Conservation (phyloP, 2,329 filamentous ascomycete species). For the Ophiostoma piceae region DNA sequence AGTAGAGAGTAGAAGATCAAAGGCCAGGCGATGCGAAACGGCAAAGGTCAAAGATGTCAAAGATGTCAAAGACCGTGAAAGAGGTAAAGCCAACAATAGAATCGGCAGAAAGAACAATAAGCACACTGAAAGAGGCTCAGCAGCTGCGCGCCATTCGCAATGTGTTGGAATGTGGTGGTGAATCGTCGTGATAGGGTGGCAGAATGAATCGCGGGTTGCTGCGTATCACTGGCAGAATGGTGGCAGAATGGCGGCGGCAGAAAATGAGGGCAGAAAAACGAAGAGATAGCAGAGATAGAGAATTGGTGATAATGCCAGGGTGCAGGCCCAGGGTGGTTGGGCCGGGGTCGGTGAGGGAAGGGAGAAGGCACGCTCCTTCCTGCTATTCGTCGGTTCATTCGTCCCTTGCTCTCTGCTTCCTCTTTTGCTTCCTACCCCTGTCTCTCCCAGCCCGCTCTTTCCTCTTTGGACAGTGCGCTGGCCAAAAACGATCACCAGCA, state of each 20-base stretch:
- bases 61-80: neutral
- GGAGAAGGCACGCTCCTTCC: neutral
- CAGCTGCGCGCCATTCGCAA: neutral
- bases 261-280: slow-evolving; percentile 7
- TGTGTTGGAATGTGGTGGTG: neutral
- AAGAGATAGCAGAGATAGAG: slow-evolving; percentile 5
- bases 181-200: neutral
- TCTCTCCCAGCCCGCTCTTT: slow-evolving; percentile 8
- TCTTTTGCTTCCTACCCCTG: slow-evolving; percentile 1
- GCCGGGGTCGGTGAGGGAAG: slow-evolving; percentile 9
- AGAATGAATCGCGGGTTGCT: neutral
- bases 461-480: neutral
- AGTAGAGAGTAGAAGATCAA: neutral
- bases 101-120: neutral
- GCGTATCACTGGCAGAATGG: neutral
- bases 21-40: neutral
- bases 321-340: neutral
- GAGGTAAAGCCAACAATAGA: slow-evolving; percentile 3
- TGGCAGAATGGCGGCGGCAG: neutral
- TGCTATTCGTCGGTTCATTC: neutral
- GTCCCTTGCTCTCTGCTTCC: neutral
- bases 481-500: slow-evolving; percentile 4
- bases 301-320: neutral
- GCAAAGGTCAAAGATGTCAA: neutral
- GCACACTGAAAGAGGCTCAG: neutral